A percentile compares a stretch with the other conserved stretches of the same genome.
Conservation (phyloP, 2,329 filamentous ascomycete species). For the Aphanoascus verrucosus region DNA sequence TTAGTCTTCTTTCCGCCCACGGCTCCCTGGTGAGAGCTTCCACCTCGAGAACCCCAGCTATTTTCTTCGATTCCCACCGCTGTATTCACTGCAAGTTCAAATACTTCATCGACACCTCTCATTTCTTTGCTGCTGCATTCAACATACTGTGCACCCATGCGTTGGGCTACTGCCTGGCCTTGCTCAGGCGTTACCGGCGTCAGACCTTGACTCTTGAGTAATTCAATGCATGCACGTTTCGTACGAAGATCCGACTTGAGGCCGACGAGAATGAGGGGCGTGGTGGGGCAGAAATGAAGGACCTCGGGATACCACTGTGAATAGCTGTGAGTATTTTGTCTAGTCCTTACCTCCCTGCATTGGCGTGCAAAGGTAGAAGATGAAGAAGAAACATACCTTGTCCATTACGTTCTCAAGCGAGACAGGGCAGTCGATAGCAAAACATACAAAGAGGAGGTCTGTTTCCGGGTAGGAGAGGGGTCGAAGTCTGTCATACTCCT, state of each 20-base stretch:
- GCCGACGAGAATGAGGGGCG: constrained; percentile 86
- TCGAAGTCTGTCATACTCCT: constrained; percentile 93
- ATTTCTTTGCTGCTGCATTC: constrained; percentile 99
- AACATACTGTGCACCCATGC: constrained; percentile 93
- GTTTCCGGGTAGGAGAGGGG: constrained; percentile 97
- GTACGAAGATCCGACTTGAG: constrained; percentile 93
- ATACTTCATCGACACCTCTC: constrained; percentile 91
- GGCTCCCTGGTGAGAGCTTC: constrained; percentile 34
- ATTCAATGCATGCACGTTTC: constrained; percentile 95
- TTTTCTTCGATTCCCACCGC: constrained; percentile 74
- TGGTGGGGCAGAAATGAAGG: constrained; percentile 96
- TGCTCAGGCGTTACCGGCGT: constrained; percentile 90
- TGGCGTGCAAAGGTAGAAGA: background rate
- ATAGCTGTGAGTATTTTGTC: constrained; percentile 7
- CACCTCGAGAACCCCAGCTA: constrained; percentile 28
- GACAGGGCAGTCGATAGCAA: constrained; percentile 97
- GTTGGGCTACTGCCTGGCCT: constrained; percentile 73
- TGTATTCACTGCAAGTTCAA: constrained; percentile 79
- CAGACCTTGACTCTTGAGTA: constrained; percentile 93
- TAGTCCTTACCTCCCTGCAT: background rate
- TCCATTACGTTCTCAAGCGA: constrained; percentile 97
- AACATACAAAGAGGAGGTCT: constrained; percentile 95
- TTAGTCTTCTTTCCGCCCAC: constrained; percentile 54
- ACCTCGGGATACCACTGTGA: constrained; percentile 96
- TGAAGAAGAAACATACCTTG: constrained; percentile 56